A percentile compares a stretch with the other conserved stretches of the same genome.
Evolutionary conservation across 192 early-diverging fungal species (phyloP).

Genomic region (Geranomyces variabilis): DNA sequence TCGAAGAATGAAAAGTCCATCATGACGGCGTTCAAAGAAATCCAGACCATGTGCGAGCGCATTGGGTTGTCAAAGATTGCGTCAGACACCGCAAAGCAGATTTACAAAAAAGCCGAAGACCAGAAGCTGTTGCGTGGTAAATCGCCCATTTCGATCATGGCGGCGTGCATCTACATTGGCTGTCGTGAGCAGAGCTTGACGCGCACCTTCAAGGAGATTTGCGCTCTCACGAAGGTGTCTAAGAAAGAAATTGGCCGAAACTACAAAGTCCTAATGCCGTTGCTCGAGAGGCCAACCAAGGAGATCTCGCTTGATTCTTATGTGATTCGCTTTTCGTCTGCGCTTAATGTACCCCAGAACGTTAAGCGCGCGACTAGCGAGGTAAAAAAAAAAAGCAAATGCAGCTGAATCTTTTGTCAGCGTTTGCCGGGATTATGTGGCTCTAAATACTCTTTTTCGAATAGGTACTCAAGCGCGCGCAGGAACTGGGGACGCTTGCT

Average conservation of each 20-base stretch:
- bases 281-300: conserved; percentile 43
- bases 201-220: conserved; percentile 94
- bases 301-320: conserved; percentile 59
- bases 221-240: conserved; percentile 82
- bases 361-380: conserved; percentile 74
- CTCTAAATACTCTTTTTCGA: background rate
- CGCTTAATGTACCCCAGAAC: conserved; percentile 66
- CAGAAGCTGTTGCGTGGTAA: conserved; percentile 82
- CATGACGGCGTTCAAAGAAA: conserved; percentile 74
- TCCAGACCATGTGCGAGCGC: conserved; percentile 75
- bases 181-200: conserved; percentile 82
- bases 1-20: conserved; percentile 77
- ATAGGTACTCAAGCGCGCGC: conserved; percentile 62
- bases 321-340: conserved; percentile 76
- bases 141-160: conserved; percentile 78
- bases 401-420: conserved; percentile 2
- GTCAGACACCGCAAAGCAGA: conserved; percentile 79
- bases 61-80: conserved; percentile 79
- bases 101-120: conserved; percentile 85
- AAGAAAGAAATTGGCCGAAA: conserved; percentile 93
- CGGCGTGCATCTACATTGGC: conserved; percentile 91
- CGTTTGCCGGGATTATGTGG: background rate
- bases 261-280: conserved; percentile 62
- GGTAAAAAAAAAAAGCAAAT: conserved; percentile 44
- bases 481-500: conserved; percentile 81